Percentiles rank a stretch among this genome's conserved stretches.
phyloP scores from a whole-genome alignment of 1,284 basidiomycete genomes.

The Pyrrhoderma lamaoense region DNA sequence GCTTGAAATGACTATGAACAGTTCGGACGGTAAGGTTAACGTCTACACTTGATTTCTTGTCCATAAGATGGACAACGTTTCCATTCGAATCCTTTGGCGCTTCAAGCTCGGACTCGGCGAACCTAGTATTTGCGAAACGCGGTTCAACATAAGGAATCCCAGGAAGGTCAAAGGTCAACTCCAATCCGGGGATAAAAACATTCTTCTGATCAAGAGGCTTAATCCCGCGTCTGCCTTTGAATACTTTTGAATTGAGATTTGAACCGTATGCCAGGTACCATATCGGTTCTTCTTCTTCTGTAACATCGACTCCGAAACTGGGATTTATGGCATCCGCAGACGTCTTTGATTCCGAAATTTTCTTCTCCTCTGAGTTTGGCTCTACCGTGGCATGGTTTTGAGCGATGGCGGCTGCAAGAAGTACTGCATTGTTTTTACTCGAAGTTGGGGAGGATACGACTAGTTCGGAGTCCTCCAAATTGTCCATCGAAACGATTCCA shows the following conservation, averaged over 20 bases:
- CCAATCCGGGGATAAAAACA: conserved; percentile 15
- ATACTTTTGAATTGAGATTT: conserved; percentile 15
- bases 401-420: not conserved
- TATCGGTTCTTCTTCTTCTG: not conserved
- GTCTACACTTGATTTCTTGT: not conserved
- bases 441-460: not conserved
- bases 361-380: not conserved
- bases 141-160: conserved; percentile 19
- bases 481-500: too few relatives aligned
- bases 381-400: not conserved
- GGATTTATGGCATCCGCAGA: too few relatives aligned
- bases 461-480: not conserved
- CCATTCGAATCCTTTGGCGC: too few relatives aligned
- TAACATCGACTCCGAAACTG: too few relatives aligned
- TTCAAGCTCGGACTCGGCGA: too few relatives aligned
- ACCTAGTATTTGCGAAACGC: conserved; percentile 17
- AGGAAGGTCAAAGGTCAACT: conserved; percentile 17
- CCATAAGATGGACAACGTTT: not conserved
- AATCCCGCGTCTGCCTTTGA: conserved; percentile 14
- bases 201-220: conserved; percentile 9
- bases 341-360: too few relatives aligned
- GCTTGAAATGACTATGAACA: too few relatives aligned
- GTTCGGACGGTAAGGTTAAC: not conserved
- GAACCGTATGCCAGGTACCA: conserved; percentile 21
- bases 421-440: not conserved